A percentile compares a stretch with the other conserved stretches of the same genome.
Evolutionary conservation across 129 eudicot species (phyloP).

Genomic region (Gnaphalium uliginosum): DNA sequence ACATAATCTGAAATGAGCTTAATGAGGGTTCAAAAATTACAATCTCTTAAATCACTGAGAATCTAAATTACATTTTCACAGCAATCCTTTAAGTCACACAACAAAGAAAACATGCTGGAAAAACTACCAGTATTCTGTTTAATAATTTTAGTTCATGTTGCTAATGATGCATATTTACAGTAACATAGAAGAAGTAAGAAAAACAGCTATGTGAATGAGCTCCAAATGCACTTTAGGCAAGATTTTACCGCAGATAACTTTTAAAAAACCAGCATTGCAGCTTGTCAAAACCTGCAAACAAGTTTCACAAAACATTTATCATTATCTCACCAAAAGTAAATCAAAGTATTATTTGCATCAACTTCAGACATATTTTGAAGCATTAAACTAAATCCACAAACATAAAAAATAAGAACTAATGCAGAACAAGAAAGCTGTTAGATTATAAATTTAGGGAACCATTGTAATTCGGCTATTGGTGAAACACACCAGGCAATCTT

Average conservation of each 20-base stretch:
- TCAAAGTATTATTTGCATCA: not conserved
- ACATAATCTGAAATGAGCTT: no score
- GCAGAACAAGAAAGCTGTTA: no score
- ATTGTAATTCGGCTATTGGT: no score
- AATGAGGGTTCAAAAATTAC: no score
- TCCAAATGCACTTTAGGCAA: slow-evolving; percentile 22
- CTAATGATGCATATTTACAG: slow-evolving; percentile 33
- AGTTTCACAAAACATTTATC: slow-evolving; percentile 11
- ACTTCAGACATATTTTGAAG: not conserved
- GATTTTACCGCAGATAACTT: slow-evolving; percentile 24
- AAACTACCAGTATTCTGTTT: not conserved
- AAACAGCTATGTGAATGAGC: not conserved
- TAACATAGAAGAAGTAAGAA: not conserved
- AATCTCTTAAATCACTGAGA: not conserved
- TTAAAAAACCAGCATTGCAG: slow-evolving; percentile 32
- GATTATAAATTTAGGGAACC: no score
- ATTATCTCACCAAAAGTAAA: not conserved
- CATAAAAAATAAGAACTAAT: not conserved
- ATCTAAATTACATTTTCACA: not conserved
- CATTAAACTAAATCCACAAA: not conserved
- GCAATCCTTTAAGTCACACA: not conserved
- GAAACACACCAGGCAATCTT: not conserved
- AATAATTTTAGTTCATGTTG: slow-evolving; percentile 17
- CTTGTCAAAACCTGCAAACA: slow-evolving; percentile 27
- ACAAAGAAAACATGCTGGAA: slow-evolving; percentile 4